phyloP scores from a whole-genome alignment of 1,284 basidiomycete species.

The Puccinia polysora region DNA sequence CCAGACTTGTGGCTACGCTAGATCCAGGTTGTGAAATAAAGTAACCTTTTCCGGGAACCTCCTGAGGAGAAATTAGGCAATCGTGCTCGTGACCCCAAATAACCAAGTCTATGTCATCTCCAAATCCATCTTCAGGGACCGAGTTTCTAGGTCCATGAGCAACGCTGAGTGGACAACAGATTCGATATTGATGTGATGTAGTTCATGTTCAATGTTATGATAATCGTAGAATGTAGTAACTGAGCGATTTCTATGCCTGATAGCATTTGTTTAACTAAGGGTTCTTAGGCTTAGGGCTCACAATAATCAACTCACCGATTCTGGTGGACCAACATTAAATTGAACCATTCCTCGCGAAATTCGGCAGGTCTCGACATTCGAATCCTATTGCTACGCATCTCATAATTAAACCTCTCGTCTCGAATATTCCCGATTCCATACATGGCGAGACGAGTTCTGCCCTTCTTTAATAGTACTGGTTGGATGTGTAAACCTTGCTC shows the following conservation, averaged over 20 bases:
- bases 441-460: slow-evolving; percentile 74
- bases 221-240: too few relatives aligned
- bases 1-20: slow-evolving; percentile 85
- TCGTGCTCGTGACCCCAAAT: slow-evolving; percentile 99
- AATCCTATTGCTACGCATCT: slow-evolving; percentile 85
- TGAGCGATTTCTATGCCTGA: too few relatives aligned
- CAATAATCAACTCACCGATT: slow-evolving; percentile 66
- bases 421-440: slow-evolving; percentile 97
- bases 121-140: slow-evolving; percentile 94
- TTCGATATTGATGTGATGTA: background rate
- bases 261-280: too few relatives aligned
- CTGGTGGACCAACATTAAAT: slow-evolving; percentile 87
- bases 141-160: slow-evolving; percentile 86
- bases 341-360: slow-evolving; percentile 74
- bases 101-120: slow-evolving; percentile 86
- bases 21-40: slow-evolving; percentile 91
- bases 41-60: slow-evolving; percentile 84
- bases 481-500: slow-evolving; percentile 74
- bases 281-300: too few relatives aligned
- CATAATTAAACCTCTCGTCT: slow-evolving; percentile 91
- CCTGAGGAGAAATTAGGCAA: slow-evolving; percentile 82
- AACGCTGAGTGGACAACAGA: slow-evolving; percentile 65
- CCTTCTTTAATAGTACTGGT: slow-evolving; percentile 85
- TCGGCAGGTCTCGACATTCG: slow-evolving; percentile 91
- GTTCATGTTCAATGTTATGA: too few relatives aligned